phyloP scores from a whole-genome alignment of 176 grass and related monocot species.

The Rhynchospora breviuscula region DNA sequence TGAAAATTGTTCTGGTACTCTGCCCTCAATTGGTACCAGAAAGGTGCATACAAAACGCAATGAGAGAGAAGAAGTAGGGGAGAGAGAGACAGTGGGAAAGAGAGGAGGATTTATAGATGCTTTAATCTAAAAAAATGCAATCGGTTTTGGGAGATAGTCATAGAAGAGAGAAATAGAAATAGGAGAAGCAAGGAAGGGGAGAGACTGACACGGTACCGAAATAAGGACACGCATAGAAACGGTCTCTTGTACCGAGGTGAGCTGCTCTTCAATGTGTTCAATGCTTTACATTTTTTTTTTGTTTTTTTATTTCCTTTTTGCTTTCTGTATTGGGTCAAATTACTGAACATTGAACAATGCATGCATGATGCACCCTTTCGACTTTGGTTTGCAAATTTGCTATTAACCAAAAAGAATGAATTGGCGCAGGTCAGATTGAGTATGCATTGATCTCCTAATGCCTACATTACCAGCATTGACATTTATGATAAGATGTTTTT shows the following conservation, averaged over 20 bases:
- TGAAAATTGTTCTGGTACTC: background rate
- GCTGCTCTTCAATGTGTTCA: constrained; percentile 13
- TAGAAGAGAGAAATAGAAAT: constrained; percentile 18
- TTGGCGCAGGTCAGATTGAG: background rate
- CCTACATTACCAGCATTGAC: background rate
- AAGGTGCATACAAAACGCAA: background rate
- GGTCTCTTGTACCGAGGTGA: background rate
- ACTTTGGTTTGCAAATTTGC: background rate
- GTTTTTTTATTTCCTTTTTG: background rate
- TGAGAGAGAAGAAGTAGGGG: background rate
- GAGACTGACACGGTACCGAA: constrained; percentile 11
- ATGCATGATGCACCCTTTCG: background rate
- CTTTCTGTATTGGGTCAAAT: background rate
- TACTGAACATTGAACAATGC: background rate
- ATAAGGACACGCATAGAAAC: background rate
- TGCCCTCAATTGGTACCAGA: constrained; percentile 6
- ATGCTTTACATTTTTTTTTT: constrained; percentile 7
- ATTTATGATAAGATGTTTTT: background rate
- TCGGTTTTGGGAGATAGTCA: background rate
- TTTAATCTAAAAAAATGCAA: background rate
- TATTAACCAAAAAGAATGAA: background rate
- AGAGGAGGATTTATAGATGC: background rate
- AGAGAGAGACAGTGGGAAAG: background rate
- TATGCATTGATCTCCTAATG: background rate
- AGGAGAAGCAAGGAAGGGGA: background rate